These are phyloP conservation scores for Stylonectria norvegica DNA, from an alignment of 2,329 filamentous ascomycete genomes.

Conservation along the genomic window DNA sequence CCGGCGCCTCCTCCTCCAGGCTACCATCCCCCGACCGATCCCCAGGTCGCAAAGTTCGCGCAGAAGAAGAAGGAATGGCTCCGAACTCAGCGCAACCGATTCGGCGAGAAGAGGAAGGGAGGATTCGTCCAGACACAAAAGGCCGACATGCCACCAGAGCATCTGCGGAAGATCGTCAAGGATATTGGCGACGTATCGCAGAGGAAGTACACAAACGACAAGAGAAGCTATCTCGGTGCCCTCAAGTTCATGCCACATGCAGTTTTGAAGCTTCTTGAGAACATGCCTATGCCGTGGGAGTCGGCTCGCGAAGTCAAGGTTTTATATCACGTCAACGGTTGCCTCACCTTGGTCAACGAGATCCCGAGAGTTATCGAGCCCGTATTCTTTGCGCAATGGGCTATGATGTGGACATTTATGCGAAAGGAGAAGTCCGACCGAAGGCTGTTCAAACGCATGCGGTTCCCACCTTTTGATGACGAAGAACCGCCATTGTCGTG, in stretches of 20 bases:
- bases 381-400: constrained; percentile 97
- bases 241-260: constrained; percentile 99
- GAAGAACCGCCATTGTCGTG: constrained; percentile 96
- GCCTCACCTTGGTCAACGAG: constrained; percentile 94
- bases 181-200: constrained; percentile 99
- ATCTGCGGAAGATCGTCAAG: constrained; percentile 95
- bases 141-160: constrained; percentile 97
- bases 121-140: constrained; percentile 98
- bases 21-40: constrained; percentile 75
- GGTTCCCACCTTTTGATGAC: constrained; percentile 97
- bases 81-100: constrained; percentile 82
- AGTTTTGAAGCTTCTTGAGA: constrained; percentile 93
- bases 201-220: constrained; percentile 98
- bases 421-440: constrained; percentile 95
- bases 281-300: constrained; percentile 99
- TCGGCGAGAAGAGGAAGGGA: constrained; percentile 93
- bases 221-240: constrained; percentile 94
- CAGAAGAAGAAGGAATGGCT: constrained; percentile 99
- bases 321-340: constrained; percentile 96
- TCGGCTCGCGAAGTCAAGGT: constrained; percentile 95
- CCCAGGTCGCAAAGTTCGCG: constrained; percentile 88
- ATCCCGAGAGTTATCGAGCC: constrained; percentile 95
- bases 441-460: constrained; percentile 96
- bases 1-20: constrained; percentile 78
- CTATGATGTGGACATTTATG: constrained; percentile 99